phyloP scores from a whole-genome alignment of 2,329 filamentous ascomycete genomes.

The Bipolaris cookei region DNA sequence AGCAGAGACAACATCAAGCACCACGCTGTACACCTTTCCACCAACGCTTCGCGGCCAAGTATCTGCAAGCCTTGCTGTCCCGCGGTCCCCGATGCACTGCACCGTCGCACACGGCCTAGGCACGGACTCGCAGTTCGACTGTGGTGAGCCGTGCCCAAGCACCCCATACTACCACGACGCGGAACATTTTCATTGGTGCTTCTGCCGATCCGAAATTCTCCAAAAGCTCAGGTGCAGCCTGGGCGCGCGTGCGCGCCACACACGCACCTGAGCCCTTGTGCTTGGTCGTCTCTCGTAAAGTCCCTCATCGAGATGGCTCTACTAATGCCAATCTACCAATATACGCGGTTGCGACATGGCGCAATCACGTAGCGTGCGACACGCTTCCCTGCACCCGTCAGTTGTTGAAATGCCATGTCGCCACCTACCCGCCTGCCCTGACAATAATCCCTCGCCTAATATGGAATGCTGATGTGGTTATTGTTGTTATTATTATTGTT shows the following conservation, averaged over 20 bases:
- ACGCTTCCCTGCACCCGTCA: conserved; percentile 12
- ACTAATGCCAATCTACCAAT: conserved; percentile 5
- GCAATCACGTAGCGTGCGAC: conserved; percentile 18
- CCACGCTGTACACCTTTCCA: conserved; percentile 18
- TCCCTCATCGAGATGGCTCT: conserved; percentile 24
- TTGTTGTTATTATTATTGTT: not conserved
- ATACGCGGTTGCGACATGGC: conserved; percentile 12
- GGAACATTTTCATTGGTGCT: conserved; percentile 29
- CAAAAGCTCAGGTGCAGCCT: conserved; percentile 31
- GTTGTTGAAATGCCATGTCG: conserved; percentile 16
- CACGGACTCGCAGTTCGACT: conserved; percentile 23
- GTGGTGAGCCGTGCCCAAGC: conserved; percentile 27
- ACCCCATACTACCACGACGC: conserved; percentile 15
- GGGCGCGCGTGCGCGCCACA: conserved; percentile 27
- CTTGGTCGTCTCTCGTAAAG: conserved; percentile 16
- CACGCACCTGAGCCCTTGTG: conserved; percentile 3
- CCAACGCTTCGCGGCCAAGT: conserved; percentile 19
- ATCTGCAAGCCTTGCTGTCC: conserved; percentile 29
- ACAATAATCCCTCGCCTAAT: conserved; percentile 19
- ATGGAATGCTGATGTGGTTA: not conserved
- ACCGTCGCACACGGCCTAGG: conserved; percentile 23
- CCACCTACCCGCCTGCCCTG: conserved; percentile 20
- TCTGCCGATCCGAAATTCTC: conserved; percentile 27
- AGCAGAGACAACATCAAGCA: conserved; percentile 8
- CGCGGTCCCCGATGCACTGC: conserved; percentile 40